phyloP scores from a whole-genome alignment of 176 grass and related monocot genomes.

The Alopecurus myosuroides region DNA sequence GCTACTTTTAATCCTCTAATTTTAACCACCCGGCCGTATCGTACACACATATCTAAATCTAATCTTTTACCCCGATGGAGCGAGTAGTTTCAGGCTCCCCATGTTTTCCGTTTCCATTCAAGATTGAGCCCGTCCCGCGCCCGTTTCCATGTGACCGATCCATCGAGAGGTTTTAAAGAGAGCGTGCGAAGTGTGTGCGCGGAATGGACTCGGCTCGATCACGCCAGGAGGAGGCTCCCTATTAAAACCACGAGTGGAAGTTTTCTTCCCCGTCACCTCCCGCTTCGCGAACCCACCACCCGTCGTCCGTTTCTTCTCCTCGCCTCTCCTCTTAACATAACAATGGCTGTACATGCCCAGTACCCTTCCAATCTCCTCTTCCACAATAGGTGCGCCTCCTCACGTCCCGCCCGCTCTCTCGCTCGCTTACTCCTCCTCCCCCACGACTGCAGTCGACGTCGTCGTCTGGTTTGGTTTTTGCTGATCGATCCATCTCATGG shows the following conservation, averaged over 20 bases:
- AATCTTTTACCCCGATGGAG: neutral
- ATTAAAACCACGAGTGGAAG: conserved; percentile 53
- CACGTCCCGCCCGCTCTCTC: neutral
- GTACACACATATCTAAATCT: too few relatives aligned
- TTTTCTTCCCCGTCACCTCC: conserved; percentile 40
- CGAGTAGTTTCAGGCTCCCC: conserved; percentile 23
- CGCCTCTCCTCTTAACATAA: conserved; percentile 5
- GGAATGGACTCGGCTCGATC: conserved; percentile 47
- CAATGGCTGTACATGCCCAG: conserved; percentile 69
- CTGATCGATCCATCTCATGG: conserved; percentile 15
- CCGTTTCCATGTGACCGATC: neutral
- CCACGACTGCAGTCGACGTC: neutral
- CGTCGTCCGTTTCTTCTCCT: conserved; percentile 39
- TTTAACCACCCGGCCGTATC: conserved; percentile 17
- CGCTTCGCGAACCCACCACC: conserved; percentile 39
- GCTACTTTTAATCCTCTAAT: neutral
- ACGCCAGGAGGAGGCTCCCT: neutral
- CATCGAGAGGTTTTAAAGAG: conserved; percentile 25
- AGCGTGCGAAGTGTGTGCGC: conserved; percentile 40
- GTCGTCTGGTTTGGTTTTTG: neutral
- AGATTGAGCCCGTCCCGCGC: neutral
- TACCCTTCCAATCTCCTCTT: conserved; percentile 60
- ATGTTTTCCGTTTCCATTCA: neutral
- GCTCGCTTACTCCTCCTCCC: neutral
- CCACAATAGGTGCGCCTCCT: conserved; percentile 49